Base-by-base conservation (phyloP, 2,329 filamentous ascomycete genomes). In the Colletotrichum sublineola region DNA sequence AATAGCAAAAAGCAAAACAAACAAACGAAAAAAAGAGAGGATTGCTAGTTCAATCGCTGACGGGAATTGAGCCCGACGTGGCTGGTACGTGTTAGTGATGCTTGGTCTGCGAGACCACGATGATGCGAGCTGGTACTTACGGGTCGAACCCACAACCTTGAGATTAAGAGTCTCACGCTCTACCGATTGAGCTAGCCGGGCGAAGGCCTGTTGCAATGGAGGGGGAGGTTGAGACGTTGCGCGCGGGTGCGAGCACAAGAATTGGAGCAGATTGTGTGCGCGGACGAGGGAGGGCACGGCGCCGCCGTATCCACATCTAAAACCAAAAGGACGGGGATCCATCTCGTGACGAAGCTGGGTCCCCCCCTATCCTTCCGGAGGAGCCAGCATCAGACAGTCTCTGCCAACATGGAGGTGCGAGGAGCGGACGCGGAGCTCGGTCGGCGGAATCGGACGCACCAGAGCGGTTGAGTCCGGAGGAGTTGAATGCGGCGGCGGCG, bases 101-200 rank as follows among this genome's bases (percentile, higher is more conserved):
- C 5, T 52, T 57, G 40, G 7, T 0, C 3, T 2, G 12, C 0
- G 20, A 9, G 8, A 12, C 8, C 5, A 3, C 2, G 7, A 12
- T 8, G 2, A 20, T 5, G 18, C 3, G 1, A 6, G 1, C 5
- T 18, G 42, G 36, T 50, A 36, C 66, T 64, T 72, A 68, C 60
- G 73, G 73, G 70, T 86, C 85, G 85, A 87, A 88, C 87, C 84
- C 84, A 83, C 84, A 87, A 83, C 85, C 85, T 87, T 86, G 84
- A 87, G 86, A 86, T 87, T 88, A 88, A 88, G 89, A 91, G 90
- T 91, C 89, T 90, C 86, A 91, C 89, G 89, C 89, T 92, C 90
- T 91, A 91, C 88, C 88, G 88, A 90, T 90, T 90, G 88, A 90
- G 88, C 88, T 90, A 90, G 85, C 86, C 86, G 83, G 86, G 86